Evolutionary conservation across 75 land plant genomes (phyloP), one percentile per base, ranked within the genome.

Genomic region (Picea sitchensis): DNA sequence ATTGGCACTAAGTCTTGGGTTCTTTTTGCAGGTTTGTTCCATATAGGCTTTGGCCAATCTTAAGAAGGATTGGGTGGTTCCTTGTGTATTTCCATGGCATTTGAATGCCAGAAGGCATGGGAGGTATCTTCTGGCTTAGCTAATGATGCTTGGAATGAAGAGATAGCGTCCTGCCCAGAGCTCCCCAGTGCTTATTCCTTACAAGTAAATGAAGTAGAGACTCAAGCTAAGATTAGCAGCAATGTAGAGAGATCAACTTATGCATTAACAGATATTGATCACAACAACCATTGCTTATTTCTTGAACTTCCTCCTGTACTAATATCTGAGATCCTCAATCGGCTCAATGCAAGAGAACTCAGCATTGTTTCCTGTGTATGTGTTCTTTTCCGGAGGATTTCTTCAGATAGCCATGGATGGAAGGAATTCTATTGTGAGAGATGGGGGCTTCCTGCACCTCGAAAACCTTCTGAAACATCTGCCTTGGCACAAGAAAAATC

Each of bases 381-480:
- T 11, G 84, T 89, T 26, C 67, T 77, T 65, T 89, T 96, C 58
- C 65, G 88, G 65, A 84, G 82, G 65, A 56, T 96, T 75, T 90
- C 95, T 0, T 92, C 95, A 0, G 93, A 94, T 57, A 96, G 96
- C 62, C 80, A 87, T 65, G 95, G 91, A 0, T 96, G 99, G 99
- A 91, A 94, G 89, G 86, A 92, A 2, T 96, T 91, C 71, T 96
- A 96, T 65, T 91, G 89, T 74, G 92, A 96, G 88, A 85, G 97
- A 73, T 96, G 99, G 99, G 99, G 99, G 12, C 78, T 87, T 57
- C 96, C 96, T 9, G 75, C 83, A 21, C 61, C 79, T 2, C 8
- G 41, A 15, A 78, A 58, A 11, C 64, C 81, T 18, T 78, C 82
- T n/a, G 85, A 32, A 56, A 65, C 75, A 15, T 47, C 78, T 11